Evolutionary conservation across 2,329 filamentous ascomycete species (phyloP).

Genomic region (Neoscytalidium dimidiatum): DNA sequence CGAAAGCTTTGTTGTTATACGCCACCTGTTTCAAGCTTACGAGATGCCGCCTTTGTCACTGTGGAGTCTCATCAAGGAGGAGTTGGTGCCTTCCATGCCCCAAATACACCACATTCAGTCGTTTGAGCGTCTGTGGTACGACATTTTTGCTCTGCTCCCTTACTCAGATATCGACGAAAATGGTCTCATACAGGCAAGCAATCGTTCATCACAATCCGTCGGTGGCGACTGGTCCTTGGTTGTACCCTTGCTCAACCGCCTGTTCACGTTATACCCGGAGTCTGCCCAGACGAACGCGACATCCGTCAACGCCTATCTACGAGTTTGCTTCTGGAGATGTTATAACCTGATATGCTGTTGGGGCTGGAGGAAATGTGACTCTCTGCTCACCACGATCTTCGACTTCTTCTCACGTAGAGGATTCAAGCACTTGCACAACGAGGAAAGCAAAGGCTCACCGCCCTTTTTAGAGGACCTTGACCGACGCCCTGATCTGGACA

Average conservation of each 20-base stretch:
- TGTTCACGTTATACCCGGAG: slow-evolving; percentile 50
- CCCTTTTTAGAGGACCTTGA: slow-evolving; percentile 55
- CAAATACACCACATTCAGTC: slow-evolving; percentile 29
- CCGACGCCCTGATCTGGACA: slow-evolving; percentile 43
- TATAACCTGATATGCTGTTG: slow-evolving; percentile 55
- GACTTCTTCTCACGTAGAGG: slow-evolving; percentile 61
- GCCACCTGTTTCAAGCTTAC: slow-evolving; percentile 42
- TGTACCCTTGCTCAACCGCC: slow-evolving; percentile 47
- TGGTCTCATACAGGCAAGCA: slow-evolving; percentile 48
- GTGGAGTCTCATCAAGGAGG: slow-evolving; percentile 45
- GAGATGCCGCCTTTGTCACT: slow-evolving; percentile 38
- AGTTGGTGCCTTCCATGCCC: slow-evolving; percentile 20
- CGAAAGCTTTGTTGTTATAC: slow-evolving; percentile 50
- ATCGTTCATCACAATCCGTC: slow-evolving; percentile 40
- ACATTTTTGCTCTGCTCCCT: slow-evolving; percentile 56
- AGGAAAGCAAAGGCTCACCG: slow-evolving; percentile 55
- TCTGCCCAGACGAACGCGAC: slow-evolving; percentile 40
- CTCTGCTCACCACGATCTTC: slow-evolving; percentile 55
- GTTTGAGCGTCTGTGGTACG: slow-evolving; percentile 43
- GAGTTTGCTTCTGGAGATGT: slow-evolving; percentile 54
- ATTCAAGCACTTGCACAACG: slow-evolving; percentile 54
- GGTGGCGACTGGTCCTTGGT: slow-evolving; percentile 55
- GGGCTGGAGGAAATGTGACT: slow-evolving; percentile 60
- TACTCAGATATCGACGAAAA: slow-evolving; percentile 53
- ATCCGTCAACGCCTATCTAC: slow-evolving; percentile 58